phyloP scores from a whole-genome alignment of 2,329 filamentous ascomycete species.

The Incumbomyces delicatus region DNA sequence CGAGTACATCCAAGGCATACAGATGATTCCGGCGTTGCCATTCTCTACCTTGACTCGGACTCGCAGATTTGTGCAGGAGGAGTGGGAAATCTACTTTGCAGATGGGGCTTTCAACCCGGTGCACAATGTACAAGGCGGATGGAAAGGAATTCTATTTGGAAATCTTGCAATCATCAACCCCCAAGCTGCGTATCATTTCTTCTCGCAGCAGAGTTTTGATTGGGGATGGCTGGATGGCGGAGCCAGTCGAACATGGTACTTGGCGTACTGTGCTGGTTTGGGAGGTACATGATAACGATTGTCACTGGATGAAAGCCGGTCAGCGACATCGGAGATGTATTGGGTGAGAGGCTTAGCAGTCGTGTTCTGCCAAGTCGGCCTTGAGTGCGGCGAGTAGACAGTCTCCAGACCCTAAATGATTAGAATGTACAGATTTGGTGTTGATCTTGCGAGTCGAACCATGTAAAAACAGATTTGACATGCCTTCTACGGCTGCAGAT shows the following conservation, averaged over 20 bases:
- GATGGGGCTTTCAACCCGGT: conserved; percentile 52
- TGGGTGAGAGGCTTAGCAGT: conserved; percentile 1
- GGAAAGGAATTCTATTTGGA: conserved; percentile 75
- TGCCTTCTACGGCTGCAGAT: too few relatives aligned
- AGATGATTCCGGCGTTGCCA: conserved; percentile 71
- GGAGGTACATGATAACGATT: conserved; percentile 12
- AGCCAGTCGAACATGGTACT: conserved; percentile 73
- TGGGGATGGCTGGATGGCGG: conserved; percentile 62
- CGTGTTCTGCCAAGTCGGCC: too few relatives aligned
- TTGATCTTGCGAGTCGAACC: too few relatives aligned
- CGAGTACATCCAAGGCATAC: conserved; percentile 65
- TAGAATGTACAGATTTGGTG: too few relatives aligned
- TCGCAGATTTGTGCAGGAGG: conserved; percentile 62
- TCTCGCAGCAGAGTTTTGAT: conserved; percentile 57
- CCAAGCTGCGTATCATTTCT: conserved; percentile 61
- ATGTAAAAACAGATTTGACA: too few relatives aligned
- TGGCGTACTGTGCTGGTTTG: conserved; percentile 67
- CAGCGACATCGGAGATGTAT: neutral
- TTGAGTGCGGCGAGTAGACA: too few relatives aligned
- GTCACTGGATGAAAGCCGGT: neutral
- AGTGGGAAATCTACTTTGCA: conserved; percentile 73
- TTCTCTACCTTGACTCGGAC: conserved; percentile 58
- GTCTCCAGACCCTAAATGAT: too few relatives aligned
- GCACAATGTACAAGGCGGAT: conserved; percentile 56
- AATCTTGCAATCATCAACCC: conserved; percentile 75